These are phyloP conservation scores for Ceratocystis albifundus DNA, from an alignment of 2,329 filamentous ascomycete species.

Conservation along the genomic window DNA sequence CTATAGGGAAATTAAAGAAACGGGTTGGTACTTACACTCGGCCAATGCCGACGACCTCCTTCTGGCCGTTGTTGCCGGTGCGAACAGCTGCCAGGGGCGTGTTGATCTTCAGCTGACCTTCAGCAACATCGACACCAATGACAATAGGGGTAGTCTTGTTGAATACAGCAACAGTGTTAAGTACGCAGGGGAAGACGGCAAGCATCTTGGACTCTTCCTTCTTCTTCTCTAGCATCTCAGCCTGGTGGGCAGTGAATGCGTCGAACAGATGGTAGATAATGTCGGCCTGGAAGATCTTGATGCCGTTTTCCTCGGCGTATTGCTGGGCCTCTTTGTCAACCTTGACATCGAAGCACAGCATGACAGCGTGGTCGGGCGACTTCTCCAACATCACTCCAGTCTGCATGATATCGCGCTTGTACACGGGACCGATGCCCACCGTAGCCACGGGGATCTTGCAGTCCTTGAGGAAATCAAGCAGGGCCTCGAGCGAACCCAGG, in stretches of 20 bases:
- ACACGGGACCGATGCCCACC: slow-evolving; percentile 93
- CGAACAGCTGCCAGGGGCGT: slow-evolving; percentile 85
- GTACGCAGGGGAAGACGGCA: slow-evolving; percentile 92
- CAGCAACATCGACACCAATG: slow-evolving; percentile 87
- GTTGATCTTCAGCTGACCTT: slow-evolving; percentile 73
- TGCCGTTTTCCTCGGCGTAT: slow-evolving; percentile 85
- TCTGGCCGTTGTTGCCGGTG: slow-evolving; percentile 65
- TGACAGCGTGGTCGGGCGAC: slow-evolving; percentile 87
- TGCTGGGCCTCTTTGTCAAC: slow-evolving; percentile 89
- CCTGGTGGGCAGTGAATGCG: slow-evolving; percentile 91
- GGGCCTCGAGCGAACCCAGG: slow-evolving; percentile 86
- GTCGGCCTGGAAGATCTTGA: slow-evolving; percentile 97
- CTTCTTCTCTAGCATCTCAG: slow-evolving; percentile 71
- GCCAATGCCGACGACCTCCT: slow-evolving; percentile 74
- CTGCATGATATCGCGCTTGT: slow-evolving; percentile 95
- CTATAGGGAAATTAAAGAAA: background rate
- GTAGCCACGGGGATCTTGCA: slow-evolving; percentile 97
- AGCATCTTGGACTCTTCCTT: slow-evolving; percentile 94
- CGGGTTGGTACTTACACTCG: slow-evolving; percentile 63
- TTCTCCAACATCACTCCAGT: slow-evolving; percentile 95
- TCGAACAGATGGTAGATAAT: slow-evolving; percentile 99
- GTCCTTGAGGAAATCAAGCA: slow-evolving; percentile 89
- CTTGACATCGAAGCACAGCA: slow-evolving; percentile 99
- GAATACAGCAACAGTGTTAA: slow-evolving; percentile 84
- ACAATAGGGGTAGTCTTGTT: slow-evolving; percentile 97